Evolutionary conservation across 2,329 filamentous ascomycete genomes (phyloP).

Genomic region (Mycosphaerella sp.): DNA sequence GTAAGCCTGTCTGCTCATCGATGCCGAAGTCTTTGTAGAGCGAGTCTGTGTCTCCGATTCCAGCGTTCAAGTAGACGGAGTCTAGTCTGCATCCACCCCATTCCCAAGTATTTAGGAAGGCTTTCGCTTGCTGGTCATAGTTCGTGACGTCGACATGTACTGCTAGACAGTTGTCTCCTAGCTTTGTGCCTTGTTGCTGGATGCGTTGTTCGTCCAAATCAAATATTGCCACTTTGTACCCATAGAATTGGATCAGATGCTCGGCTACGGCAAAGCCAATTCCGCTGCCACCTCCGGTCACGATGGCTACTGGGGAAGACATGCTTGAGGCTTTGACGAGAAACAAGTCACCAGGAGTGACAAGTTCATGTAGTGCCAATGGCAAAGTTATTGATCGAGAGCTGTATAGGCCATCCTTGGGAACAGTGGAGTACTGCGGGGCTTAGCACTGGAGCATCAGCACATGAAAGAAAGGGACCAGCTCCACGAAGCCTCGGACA

Average conservation of each 20-base stretch:
- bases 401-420: too few relatives aligned
- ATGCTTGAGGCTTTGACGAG: not conserved
- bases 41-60: conserved; percentile 37
- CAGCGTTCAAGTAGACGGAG: conserved; percentile 42
- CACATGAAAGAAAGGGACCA: too few relatives aligned
- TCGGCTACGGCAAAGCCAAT: conserved; percentile 25
- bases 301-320: conserved; percentile 19
- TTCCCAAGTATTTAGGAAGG: conserved; percentile 39
- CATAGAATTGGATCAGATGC: conserved; percentile 21
- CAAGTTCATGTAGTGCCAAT: not conserved
- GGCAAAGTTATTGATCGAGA: too few relatives aligned
- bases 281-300: conserved; percentile 22
- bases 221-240: conserved; percentile 21
- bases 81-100: conserved; percentile 39
- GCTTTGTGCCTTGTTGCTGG: conserved; percentile 9
- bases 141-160: conserved; percentile 36
- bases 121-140: conserved; percentile 35
- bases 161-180: conserved; percentile 21
- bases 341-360: not conserved
- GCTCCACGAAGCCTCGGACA: too few relatives aligned
- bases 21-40: conserved; percentile 36
- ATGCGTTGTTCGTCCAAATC: conserved; percentile 18
- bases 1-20: conserved; percentile 19
- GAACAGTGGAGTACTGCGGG: too few relatives aligned
- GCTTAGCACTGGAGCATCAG: too few relatives aligned